Evolutionary conservation across 805 yeast genomes (phyloP).

Genomic region (Hanseniaspora thailandica): DNA sequence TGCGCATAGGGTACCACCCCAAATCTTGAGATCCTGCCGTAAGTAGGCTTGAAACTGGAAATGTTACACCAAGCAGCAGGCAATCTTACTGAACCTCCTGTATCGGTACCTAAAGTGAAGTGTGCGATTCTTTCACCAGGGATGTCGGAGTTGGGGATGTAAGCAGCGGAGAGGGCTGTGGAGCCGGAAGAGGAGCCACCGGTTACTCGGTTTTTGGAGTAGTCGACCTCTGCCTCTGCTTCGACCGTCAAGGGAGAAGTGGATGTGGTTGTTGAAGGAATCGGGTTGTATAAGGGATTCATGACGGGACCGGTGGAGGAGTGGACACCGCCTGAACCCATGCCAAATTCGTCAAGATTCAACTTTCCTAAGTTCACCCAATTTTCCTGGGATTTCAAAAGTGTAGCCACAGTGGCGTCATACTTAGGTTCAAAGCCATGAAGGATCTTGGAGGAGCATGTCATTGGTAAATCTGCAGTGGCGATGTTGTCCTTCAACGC

Average conservation of each 20-base stretch:
- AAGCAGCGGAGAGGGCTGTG: conserved; percentile 81
- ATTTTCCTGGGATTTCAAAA: conserved; percentile 44
- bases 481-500: conserved; percentile 75
- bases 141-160: conserved; percentile 49
- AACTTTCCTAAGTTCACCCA: conserved; percentile 57
- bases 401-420: conserved; percentile 58
- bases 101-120: conserved; percentile 83
- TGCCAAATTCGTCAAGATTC: conserved; percentile 93
- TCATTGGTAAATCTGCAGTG: conserved; percentile 54
- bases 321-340: conserved; percentile 69
- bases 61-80: conserved; percentile 84
- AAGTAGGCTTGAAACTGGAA: conserved; percentile 83
- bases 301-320: conserved; percentile 45
- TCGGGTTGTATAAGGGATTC: conserved; percentile 37
- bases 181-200: conserved; percentile 98
- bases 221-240: too few species aligned
- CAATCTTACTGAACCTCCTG: conserved; percentile 90
- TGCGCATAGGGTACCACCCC: conserved; percentile 92
- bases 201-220: conserved; percentile 33
- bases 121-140: conserved; percentile 54
- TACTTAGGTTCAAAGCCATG: conserved; percentile 58
- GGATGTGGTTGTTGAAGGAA: not conserved
- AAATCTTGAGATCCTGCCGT: conserved; percentile 83
- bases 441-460: conserved; percentile 66
- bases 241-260: too few species aligned